Conservation (phyloP, 1,139 yeast genomes). For the Protomyces gravidus region DNA sequence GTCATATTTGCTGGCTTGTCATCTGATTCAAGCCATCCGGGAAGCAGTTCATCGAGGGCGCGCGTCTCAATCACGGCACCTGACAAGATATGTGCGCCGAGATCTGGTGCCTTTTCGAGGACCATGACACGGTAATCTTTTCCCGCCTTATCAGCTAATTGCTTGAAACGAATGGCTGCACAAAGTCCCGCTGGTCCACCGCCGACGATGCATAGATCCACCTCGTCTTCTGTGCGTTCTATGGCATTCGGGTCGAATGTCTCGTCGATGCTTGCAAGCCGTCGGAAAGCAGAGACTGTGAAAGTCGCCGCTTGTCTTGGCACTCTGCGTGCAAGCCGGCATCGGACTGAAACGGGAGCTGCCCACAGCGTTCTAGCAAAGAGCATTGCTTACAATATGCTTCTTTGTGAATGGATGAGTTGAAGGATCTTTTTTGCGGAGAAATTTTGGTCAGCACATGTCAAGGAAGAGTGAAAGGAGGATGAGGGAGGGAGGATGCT, state of each 20-base stretch:
- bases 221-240: conserved; percentile 39
- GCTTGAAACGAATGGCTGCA: conserved; percentile 84
- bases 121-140: conserved; percentile 67
- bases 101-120: conserved; percentile 84
- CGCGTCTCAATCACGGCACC: conserved; percentile 93
- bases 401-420: neutral
- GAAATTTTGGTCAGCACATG: neutral
- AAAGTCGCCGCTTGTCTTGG: neutral
- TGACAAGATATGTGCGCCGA: conserved; percentile 82
- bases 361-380: neutral
- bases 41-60: conserved; percentile 78
- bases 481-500: neutral
- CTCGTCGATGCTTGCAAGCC: conserved; percentile 14
- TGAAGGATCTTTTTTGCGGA: neutral
- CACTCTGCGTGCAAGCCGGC: neutral
- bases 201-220: conserved; percentile 92
- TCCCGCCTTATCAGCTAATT: conserved; percentile 67
- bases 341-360: neutral
- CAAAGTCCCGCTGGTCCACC: conserved; percentile 98
- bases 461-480: neutral
- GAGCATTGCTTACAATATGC: neutral
- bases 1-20: conserved; percentile 68
- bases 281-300: neutral
- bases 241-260: conserved; percentile 25
- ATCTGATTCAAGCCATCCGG: conserved; percentile 50